These are phyloP conservation scores for Yarrowia osloensis DNA, from an alignment of 805 yeast species.

Conservation along the genomic window DNA sequence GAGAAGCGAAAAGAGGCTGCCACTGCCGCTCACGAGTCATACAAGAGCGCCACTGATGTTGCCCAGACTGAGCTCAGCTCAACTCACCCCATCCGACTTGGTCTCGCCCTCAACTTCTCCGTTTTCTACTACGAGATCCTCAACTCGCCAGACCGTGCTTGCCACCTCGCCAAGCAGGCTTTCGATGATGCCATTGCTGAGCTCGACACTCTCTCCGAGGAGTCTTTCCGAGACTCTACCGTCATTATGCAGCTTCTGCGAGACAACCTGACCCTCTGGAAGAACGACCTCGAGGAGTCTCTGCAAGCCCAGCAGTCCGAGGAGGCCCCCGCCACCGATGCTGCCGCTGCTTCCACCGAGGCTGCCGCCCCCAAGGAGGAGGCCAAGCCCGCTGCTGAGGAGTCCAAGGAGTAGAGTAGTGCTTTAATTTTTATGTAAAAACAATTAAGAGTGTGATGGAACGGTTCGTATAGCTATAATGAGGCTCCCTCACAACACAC, in stretches of 20 bases:
- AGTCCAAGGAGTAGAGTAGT: slow-evolving; percentile 30
- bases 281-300: slow-evolving; percentile 40
- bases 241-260: slow-evolving; percentile 98
- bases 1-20: slow-evolving; percentile 94
- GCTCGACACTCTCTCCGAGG: slow-evolving; percentile 95
- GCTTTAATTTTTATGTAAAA: slow-evolving; percentile 30
- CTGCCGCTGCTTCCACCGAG: slow-evolving; percentile 34
- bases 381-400: slow-evolving; percentile 34
- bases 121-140: slow-evolving; percentile 98
- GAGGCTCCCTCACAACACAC: slow-evolving; percentile 12
- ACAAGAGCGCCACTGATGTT: slow-evolving; percentile 93
- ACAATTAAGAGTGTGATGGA: slow-evolving; percentile 31
- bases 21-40: slow-evolving; percentile 87
- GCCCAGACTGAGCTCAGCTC: slow-evolving; percentile 97
- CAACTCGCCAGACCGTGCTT: slow-evolving; percentile 98
- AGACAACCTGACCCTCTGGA: slow-evolving; percentile 97
- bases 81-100: slow-evolving; percentile 97
- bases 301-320: slow-evolving; percentile 36
- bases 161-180: slow-evolving; percentile 98
- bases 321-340: slow-evolving; percentile 34
- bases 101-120: slow-evolving; percentile 95
- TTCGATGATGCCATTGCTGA: slow-evolving; percentile 99
- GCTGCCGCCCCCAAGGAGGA: slow-evolving; percentile 38
- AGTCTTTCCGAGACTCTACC: slow-evolving; percentile 97
- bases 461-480: slow-evolving; percentile 28